Conservation (phyloP, 176 grass and related monocot species). For the Tillandsia leiboldiana region DNA sequence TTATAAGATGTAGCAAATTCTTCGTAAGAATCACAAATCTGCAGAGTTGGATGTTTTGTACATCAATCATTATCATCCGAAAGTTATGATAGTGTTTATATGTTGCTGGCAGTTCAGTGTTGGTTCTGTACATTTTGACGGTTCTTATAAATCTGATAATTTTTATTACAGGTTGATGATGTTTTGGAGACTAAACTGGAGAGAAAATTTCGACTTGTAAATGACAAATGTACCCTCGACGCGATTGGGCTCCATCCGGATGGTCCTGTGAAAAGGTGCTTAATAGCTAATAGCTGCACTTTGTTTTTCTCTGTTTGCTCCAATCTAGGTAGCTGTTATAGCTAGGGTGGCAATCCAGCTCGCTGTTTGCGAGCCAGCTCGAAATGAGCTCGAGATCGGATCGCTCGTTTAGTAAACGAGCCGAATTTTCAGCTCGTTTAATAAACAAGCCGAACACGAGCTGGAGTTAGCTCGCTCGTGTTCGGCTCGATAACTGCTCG, state of each 20-base stretch:
- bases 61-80: background rate
- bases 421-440: too few relatives aligned
- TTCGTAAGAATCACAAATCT: too few relatives aligned
- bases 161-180: slow-evolving; percentile 71
- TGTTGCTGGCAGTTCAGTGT: background rate
- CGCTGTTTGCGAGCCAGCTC: too few relatives aligned
- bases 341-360: too few relatives aligned
- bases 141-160: background rate
- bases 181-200: slow-evolving; percentile 85
- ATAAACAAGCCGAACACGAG: too few relatives aligned
- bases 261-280: slow-evolving; percentile 78
- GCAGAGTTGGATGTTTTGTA: too few relatives aligned
- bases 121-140: background rate
- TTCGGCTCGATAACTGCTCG: too few relatives aligned
- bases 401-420: too few relatives aligned
- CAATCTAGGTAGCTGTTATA: background rate
- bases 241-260: slow-evolving; percentile 75
- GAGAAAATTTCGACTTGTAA: slow-evolving; percentile 79
- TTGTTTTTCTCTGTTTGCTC: background rate
- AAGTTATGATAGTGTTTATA: background rate
- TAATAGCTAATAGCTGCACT: background rate
- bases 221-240: slow-evolving; percentile 95
- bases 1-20: too few relatives aligned
- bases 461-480: too few relatives aligned
- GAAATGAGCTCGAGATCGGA: too few relatives aligned